Evolutionary conservation across 2,329 filamentous ascomycete species (phyloP), one percentile per base, ranked within the genome.

Genomic region (Fusarium nodosum): DNA sequence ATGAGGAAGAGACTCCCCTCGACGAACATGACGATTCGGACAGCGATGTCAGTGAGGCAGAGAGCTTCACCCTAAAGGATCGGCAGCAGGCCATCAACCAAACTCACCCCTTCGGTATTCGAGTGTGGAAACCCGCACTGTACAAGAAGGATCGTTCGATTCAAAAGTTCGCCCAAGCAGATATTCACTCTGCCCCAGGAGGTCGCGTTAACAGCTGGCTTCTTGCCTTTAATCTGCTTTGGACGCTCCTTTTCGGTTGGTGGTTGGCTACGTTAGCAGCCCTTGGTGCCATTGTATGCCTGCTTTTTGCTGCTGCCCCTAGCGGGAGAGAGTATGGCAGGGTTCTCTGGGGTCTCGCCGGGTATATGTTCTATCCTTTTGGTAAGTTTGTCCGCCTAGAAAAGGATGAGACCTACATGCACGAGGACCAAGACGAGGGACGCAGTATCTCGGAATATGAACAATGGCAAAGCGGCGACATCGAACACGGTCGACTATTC

Each of bases 121-220:
- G 97, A 78, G 93, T 99, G 68, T 99, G 96, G 96, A 99, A 99
- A 80, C 96, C 96, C 44, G 97, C 96, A 2, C 80, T 99, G 68
- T 99, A 99, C 86, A 99, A 99, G 82, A 99, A 99, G 80, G 91
- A 92, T 74, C 90, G 96, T 59, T 99, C 96, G 1, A 97, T 99
- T 38, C 94, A 98, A 79, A 96, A 97, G 80, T 97, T 91, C 47
- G 96, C 96, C 8, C 95, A 98, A 81, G 94, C 92, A 16, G 96
- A 99, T 79, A 98, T 99, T 62, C 96, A 99, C 82, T 98, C 95
- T 5, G 90, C 93, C 2, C 96, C 96, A 0, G 96, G 96, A 24
- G 92, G 93, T 20, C 90, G 90, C 72, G 95, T 98, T 67, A 95
- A 90, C 80, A 88, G 82, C 63, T 94, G 94, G 89, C 84, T 99